Evolutionary conservation across 140 eudicot species (phyloP).

Genomic region (Flaveria floridana): DNA sequence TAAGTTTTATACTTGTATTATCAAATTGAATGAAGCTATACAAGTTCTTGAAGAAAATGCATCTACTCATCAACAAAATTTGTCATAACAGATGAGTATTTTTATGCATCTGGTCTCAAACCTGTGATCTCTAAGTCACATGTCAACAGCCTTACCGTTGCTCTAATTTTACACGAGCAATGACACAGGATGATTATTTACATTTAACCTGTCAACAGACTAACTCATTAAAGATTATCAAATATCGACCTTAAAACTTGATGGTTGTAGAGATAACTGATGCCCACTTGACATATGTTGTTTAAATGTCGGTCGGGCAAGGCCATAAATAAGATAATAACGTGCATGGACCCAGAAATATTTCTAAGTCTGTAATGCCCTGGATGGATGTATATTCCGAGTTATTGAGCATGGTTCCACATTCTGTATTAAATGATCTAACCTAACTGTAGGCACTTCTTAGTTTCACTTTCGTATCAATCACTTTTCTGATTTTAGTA

Average conservation of each 20-base stretch:
- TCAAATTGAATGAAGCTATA: neutral
- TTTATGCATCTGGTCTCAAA: neutral
- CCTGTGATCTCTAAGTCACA: too few species aligned
- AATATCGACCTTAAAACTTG: neutral
- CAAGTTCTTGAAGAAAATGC: neutral
- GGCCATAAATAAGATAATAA: neutral
- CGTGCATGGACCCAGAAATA: constrained; percentile 27
- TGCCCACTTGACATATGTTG: neutral
- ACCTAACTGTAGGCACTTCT: constrained; percentile 11
- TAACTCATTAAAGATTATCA: neutral
- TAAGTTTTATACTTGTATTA: neutral
- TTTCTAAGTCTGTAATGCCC: neutral
- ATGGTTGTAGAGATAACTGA: neutral
- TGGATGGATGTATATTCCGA: constrained; percentile 17
- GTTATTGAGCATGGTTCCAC: constrained; percentile 27
- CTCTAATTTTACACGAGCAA: neutral
- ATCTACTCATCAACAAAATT: neutral
- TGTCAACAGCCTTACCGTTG: too few species aligned
- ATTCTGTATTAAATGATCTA: constrained; percentile 26
- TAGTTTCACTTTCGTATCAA: constrained; percentile 17
- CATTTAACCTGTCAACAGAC: neutral
- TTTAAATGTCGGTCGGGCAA: constrained; percentile 13
- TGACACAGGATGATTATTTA: neutral
- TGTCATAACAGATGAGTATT: neutral
- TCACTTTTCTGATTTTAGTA: constrained; percentile 14